Conservation (phyloP, 78 protist genomes). For the Isochrysis galbana region DNA sequence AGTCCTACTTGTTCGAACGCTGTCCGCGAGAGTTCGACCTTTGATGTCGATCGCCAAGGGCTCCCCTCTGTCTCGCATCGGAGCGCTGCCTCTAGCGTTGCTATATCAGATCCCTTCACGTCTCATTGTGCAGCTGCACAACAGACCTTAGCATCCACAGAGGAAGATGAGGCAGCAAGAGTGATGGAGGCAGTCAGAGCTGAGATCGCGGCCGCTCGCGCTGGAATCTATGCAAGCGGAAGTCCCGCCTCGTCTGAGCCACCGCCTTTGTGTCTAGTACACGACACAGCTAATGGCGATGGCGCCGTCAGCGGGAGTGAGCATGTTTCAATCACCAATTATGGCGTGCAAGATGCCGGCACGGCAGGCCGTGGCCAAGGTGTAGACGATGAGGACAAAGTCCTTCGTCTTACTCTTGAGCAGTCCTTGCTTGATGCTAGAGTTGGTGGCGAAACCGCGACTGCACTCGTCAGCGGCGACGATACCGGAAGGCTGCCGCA, state of each 20-base stretch:
- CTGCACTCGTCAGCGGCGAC: background rate
- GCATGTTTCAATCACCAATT: background rate
- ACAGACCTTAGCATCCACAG: too few relatives aligned
- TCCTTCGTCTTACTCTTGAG: background rate
- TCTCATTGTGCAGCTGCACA: too few relatives aligned
- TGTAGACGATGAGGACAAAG: background rate
- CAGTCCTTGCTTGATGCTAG: background rate
- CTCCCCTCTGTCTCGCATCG: too few relatives aligned
- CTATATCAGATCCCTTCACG: too few relatives aligned
- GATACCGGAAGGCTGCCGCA: too few relatives aligned
- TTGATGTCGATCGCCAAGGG: too few relatives aligned
- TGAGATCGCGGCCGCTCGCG: background rate
- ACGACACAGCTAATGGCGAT: background rate
- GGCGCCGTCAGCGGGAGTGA: background rate
- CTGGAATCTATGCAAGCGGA: background rate
- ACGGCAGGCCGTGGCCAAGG: background rate
- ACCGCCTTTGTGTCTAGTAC: background rate
- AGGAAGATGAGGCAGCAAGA: background rate
- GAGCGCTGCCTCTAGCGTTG: too few relatives aligned
- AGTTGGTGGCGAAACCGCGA: background rate
- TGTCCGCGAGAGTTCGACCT: too few relatives aligned
- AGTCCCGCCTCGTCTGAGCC: background rate
- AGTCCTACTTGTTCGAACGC: too few relatives aligned
- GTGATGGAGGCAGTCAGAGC: background rate
- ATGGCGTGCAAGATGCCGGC: background rate